Evolutionary conservation across 1,284 basidiomycete genomes (phyloP), one percentile per base, ranked within the genome.

Genomic region (Marasmius oreades): DNA sequence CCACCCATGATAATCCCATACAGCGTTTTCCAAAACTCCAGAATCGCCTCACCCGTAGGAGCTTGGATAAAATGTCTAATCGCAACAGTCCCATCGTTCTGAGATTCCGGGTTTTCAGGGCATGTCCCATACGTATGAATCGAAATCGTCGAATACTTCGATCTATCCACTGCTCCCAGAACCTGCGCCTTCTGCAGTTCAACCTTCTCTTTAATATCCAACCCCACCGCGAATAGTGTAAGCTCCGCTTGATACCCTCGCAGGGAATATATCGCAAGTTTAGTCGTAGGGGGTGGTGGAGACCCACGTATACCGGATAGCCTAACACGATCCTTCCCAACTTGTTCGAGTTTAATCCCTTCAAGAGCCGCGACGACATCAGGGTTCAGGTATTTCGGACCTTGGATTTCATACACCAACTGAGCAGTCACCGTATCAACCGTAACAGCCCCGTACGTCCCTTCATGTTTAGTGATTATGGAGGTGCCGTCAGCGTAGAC

Each of bases 351-450:
- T 36, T 46, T 33, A 28, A 63, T 28, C 39, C 36, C 42, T 33
- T 53, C 31, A 11, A 51, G 52, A 14, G 52, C 23, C 18, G 52
- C 48, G 26, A 56, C 46, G 33, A 63, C 64, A 55, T 66, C 64
- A 7, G 64, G 62, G 37, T 66, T 66, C 34, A 66, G 60, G 34
- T 63, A 66, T 51, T 58, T 59, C 2, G 63, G 61, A 1, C 64
- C 64, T 45, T 66, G 64, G 10, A 66, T 62, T 50, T 66, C 64
- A 43, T 66, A 66, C 39, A 66, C 56, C 3, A 66, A 51, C 56
- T 66, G 64, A 22, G 64, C 55, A 22, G 60, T 63, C 16, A 62
- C 61, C 5, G 64, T 66, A 48, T 59, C 62, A 2, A 61, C 62
- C 33, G 57, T 64, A 24, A 66, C 62, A 0, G 60, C 59, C 2